Base-by-base conservation (phyloP, 495 filamentous ascomycete genomes). In the Melanomma pulvis-pyrius region DNA sequence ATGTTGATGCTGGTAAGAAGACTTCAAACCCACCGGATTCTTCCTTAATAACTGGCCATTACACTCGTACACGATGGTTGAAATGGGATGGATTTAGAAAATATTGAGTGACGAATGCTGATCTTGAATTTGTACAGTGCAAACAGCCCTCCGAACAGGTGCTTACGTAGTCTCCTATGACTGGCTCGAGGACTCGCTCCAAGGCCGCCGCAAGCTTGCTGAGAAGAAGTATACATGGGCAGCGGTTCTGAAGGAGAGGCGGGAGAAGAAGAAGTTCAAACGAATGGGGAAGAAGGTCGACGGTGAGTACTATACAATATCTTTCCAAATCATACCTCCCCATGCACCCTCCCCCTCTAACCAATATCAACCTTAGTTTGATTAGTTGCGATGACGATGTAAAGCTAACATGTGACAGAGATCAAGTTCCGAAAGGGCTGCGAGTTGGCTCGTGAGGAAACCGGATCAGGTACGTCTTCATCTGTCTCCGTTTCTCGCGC, bases 161-260 rank as follows among this genome's bases (percentile, higher is more conserved):
- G 71, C 86, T 61, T 77, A 79, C 4, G 84, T 90, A 28, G 85
- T 90, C 17, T 77, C 75, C 9, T 83, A 78, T 28, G 86, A 89
- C 70, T 90, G 87, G 87, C 74, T 90, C 1, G 81, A 84, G 63
- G 84, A 88, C 21, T 81, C 77, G 0, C 65, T 87, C 0, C 65
- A 78, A 21, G 63, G 67, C 0, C 52, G 44, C 15, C 74, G 61
- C 0, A 79, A 78, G 0, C 76, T 74, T 67, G 70, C 72, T 0
- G 85, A 83, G 62, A 63, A 46, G 1, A 64, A 72, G 0, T 90
- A 87, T 68, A 74, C 82, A 1, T 75, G 79, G 66, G 77, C 74
- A 21, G 73, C 78, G 12, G 13, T 79, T 17, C 65, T 39, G 68
- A 69, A 51, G 28, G 68, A 71, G 63, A 75, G 76, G 44, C 72